Base-by-base conservation (phyloP, 2,329 filamentous ascomycete genomes). In the Bipolaris sorokiniana region DNA sequence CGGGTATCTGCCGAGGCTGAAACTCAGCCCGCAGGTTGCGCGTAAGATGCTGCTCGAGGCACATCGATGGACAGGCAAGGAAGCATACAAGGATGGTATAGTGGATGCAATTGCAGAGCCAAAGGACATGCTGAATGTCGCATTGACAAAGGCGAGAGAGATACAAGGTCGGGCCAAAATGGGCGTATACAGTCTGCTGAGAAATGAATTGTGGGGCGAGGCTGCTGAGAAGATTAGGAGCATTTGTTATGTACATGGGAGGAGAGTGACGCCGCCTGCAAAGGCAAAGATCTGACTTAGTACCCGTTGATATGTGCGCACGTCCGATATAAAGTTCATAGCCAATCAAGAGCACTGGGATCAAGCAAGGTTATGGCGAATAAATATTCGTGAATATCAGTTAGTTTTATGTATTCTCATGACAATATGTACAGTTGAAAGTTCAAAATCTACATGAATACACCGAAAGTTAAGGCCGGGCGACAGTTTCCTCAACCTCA, bases 21-120 rank as follows among this genome's bases (percentile, higher is more conserved):
- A 85, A 64, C 76, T 85, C 2, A 76, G 70, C 0, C 81, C 82
- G 9, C 76, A 79, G 44, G 70, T 84, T n/a, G 82, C 83, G 13
- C 72, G 82, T 4, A 84, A 83, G 64, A 84, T 85, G 82, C 68
- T 85, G 28, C 75, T 85, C 3, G 83, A 85, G 65, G 83, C 82
- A 16, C 80, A 85, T 54, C 76, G 71, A 37, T 86, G 82, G 82
- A 86, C 83, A 0, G 82, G 81, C 0, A 75, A 79, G 58, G 77
- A 82, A 56, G 83, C 83, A 2, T 57, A 82, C 5, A 69, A 76
- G 56, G 83, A 85, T 67, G 83, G 83, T 0, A 81, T 85, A 54
- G 83, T 86, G 4, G 83, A 86, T 70, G 78, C 76, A 44, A 68
- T 84, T 57, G 81, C 80, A 3, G 73, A 78, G 54, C 82, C 82